These are phyloP conservation scores for Seiridium cupressi DNA, from an alignment of 2,329 filamentous ascomycete species.

Conservation along the genomic window DNA sequence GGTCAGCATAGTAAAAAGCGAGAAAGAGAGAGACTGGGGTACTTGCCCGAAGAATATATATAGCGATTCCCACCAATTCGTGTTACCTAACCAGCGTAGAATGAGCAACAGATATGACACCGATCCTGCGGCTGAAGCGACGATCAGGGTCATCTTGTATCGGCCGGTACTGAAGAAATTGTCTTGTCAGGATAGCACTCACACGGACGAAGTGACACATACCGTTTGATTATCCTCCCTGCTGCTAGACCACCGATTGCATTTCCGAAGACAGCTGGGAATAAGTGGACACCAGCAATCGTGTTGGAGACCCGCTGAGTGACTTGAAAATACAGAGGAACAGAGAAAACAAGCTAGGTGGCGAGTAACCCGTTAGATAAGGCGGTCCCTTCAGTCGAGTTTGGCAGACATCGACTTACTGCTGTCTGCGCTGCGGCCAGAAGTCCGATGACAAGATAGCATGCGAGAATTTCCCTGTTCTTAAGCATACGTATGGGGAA, in stretches of 20 bases:
- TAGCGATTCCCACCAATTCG: constrained; percentile 34
- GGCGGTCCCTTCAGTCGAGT: not conserved
- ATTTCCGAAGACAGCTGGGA: constrained; percentile 52
- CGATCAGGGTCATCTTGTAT: constrained; percentile 39
- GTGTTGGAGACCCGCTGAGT: constrained; percentile 41
- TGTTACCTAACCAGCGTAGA: constrained; percentile 39
- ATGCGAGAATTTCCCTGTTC: constrained; percentile 35
- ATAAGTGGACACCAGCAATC: constrained; percentile 38
- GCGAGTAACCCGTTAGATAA: not conserved
- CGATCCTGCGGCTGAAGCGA: constrained; percentile 22
- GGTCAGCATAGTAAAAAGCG: not conserved
- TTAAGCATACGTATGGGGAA: constrained; percentile 39
- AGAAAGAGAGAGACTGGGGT: not conserved
- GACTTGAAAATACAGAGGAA: constrained; percentile 54
- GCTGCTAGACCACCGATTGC: constrained; percentile 45
- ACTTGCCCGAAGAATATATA: constrained; percentile 35
- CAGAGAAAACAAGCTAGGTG: constrained; percentile 40
- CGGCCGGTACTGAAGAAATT: constrained; percentile 29
- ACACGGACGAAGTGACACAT: not conserved
- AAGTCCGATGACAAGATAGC: constrained; percentile 33
- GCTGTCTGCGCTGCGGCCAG: constrained; percentile 16
- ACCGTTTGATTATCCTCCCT: constrained; percentile 39
- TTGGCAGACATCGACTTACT: not conserved
- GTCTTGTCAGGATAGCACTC: not conserved
- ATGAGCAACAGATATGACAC: constrained; percentile 6